These are phyloP conservation scores for Corinectria fuckeliana DNA, from an alignment of 2,329 filamentous ascomycete species.

Conservation along the genomic window DNA sequence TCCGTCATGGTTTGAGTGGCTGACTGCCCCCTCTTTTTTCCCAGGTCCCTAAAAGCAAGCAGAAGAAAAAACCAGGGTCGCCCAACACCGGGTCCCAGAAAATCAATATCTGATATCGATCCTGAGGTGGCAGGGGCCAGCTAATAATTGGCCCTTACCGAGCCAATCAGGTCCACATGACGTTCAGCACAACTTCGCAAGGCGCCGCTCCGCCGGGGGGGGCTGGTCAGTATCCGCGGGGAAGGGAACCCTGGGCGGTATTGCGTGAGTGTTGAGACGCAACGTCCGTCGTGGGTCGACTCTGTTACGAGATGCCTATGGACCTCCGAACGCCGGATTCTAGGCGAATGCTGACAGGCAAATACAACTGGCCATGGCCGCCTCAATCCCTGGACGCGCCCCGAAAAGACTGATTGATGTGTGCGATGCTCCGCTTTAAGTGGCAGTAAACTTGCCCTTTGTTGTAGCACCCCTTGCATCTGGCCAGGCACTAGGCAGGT, in stretches of 20 bases:
- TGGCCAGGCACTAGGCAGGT: background rate
- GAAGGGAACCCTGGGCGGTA: conserved; percentile 37
- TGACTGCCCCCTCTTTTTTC: conserved; percentile 22
- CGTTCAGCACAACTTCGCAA: conserved; percentile 43
- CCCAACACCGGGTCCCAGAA: conserved; percentile 30
- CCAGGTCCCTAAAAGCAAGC: conserved; percentile 1
- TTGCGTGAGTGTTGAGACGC: conserved; percentile 22
- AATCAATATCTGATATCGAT: conserved; percentile 47
- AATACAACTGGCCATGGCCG: too few relatives aligned
- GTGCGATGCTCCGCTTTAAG: background rate
- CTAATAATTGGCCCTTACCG: conserved; percentile 34
- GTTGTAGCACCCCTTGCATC: conserved; percentile 16
- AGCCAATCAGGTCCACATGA: conserved; percentile 46
- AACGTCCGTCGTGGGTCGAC: conserved; percentile 10
- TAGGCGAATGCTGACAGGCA: background rate
- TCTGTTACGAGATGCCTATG: background rate
- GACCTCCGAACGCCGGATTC: conserved; percentile 8
- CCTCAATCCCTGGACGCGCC: background rate
- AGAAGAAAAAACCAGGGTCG: conserved; percentile 16
- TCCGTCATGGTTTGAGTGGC: conserved; percentile 28
- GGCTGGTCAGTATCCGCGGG: conserved; percentile 36
- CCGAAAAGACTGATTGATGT: background rate
- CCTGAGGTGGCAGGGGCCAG: conserved; percentile 41
- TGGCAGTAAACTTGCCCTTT: background rate
- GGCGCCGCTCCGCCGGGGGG: conserved; percentile 30